phyloP scores from a whole-genome alignment of 345 rosid genomes.

The Populus tremula region DNA sequence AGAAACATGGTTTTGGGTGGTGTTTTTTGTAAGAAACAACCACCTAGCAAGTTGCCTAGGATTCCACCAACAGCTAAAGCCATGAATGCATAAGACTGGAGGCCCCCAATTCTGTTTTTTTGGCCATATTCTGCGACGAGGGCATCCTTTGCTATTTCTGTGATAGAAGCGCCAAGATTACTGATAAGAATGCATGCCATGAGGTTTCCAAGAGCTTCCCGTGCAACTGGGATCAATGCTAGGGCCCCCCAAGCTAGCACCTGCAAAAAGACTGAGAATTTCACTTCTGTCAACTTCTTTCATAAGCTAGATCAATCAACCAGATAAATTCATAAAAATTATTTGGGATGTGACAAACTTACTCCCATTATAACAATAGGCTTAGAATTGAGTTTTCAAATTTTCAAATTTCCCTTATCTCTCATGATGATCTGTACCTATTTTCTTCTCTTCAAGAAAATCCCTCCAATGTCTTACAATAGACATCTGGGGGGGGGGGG shows the following conservation, averaged over 20 bases:
- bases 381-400: not conserved
- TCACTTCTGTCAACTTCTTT: slow-evolving; percentile 5
- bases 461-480: not conserved
- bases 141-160: slow-evolving; percentile 87
- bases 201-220: slow-evolving; percentile 60
- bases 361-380: not conserved
- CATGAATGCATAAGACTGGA: slow-evolving; percentile 84
- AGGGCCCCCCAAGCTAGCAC: slow-evolving; percentile 77
- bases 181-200: slow-evolving; percentile 63
- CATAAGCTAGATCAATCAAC: slow-evolving; percentile 1
- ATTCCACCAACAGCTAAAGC: slow-evolving; percentile 83
- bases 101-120: slow-evolving; percentile 46
- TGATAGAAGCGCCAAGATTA: slow-evolving; percentile 79
- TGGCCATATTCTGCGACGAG: slow-evolving; percentile 84
- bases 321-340: not conserved
- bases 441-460: not conserved
- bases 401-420: not conserved
- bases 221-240: slow-evolving; percentile 55
- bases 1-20: slow-evolving; percentile 56
- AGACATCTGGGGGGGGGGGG: not conserved
- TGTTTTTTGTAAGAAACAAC: slow-evolving; percentile 49
- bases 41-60: slow-evolving; percentile 76
- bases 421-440: not conserved
- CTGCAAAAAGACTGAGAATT: slow-evolving; percentile 64
- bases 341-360: not conserved